phyloP scores from a whole-genome alignment of 257 asterid genomes.

The Lithospermum erythrorhizon region DNA sequence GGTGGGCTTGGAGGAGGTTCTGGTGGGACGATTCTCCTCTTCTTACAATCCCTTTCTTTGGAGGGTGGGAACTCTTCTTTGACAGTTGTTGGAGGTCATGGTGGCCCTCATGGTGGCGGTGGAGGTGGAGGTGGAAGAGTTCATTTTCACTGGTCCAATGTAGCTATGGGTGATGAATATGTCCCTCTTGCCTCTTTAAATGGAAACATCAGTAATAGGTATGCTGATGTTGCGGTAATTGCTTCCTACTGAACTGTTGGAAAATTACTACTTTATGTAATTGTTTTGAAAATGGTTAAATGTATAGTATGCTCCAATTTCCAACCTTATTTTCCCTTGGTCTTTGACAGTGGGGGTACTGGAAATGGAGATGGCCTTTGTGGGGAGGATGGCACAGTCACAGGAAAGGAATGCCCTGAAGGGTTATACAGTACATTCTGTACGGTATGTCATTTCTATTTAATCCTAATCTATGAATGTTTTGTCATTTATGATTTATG shows the following conservation, averaged over 20 bases:
- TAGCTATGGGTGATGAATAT: constrained; percentile 62
- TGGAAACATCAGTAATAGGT: constrained; percentile 65
- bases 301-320: constrained; percentile 6
- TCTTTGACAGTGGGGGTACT: constrained; percentile 61
- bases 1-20: constrained; percentile 96
- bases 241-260: neutral
- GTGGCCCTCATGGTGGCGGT: constrained; percentile 85
- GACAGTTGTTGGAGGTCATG: constrained; percentile 76
- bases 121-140: constrained; percentile 98
- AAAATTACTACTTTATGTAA: neutral
- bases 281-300: neutral
- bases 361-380: constrained; percentile 65
- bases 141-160: constrained; percentile 87
- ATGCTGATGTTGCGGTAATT: constrained; percentile 7
- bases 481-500: neutral
- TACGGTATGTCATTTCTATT: constrained; percentile 45
- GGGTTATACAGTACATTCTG: constrained; percentile 93
- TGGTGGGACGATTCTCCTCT: constrained; percentile 85
- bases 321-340: constrained; percentile 7
- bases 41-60: constrained; percentile 57
- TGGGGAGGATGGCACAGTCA: constrained; percentile 80
- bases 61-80: constrained; percentile 49
- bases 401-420: constrained; percentile 85
- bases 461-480: constrained; percentile 4
- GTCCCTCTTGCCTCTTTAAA: constrained; percentile 65